Conservation (phyloP, 331 rosid genomes). For the Malus hybrid region DNA sequence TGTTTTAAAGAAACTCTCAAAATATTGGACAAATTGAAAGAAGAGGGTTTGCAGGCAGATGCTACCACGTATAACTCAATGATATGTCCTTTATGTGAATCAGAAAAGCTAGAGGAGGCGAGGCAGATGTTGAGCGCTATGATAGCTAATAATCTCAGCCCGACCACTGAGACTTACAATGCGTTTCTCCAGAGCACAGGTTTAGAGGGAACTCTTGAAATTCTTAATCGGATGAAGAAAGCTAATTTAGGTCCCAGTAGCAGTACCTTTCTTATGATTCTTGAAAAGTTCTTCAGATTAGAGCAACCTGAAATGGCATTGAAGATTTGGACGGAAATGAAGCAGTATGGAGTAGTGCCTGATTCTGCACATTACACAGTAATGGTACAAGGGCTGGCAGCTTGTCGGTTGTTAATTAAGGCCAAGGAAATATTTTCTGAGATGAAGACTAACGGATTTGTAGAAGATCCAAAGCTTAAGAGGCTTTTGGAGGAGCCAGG, state of each 20-base stretch:
- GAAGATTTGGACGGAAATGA: slow-evolving; percentile 65
- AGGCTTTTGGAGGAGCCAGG: slow-evolving; percentile 51
- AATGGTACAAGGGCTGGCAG: slow-evolving; percentile 65
- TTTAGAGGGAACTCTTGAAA: slow-evolving; percentile 52
- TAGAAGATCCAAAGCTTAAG: slow-evolving; percentile 61
- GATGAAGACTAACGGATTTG: slow-evolving; percentile 51
- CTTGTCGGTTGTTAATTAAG: slow-evolving; percentile 39
- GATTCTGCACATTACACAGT: slow-evolving; percentile 40
- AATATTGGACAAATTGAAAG: slow-evolving; percentile 51
- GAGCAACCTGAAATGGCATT: slow-evolving; percentile 65
- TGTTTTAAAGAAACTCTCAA: slow-evolving; percentile 80
- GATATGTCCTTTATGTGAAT: slow-evolving; percentile 63
- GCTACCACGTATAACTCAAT: slow-evolving; percentile 67
- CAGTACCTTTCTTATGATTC: slow-evolving; percentile 49
- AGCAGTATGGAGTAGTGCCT: slow-evolving; percentile 41
- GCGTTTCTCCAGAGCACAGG: slow-evolving; percentile 61
- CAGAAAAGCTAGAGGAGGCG: slow-evolving; percentile 54
- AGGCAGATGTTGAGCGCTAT: slow-evolving; percentile 47
- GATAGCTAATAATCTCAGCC: slow-evolving; percentile 52
- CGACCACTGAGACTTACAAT: slow-evolving; percentile 71
- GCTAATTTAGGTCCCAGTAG: slow-evolving; percentile 54
- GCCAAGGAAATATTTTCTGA: slow-evolving; percentile 60
- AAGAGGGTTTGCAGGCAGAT: slow-evolving; percentile 62
- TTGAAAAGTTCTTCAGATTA: slow-evolving; percentile 43
- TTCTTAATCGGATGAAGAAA: slow-evolving; percentile 54